Base-by-base conservation (phyloP, 805 yeast species). In the Monosporozyma aerobia region DNA sequence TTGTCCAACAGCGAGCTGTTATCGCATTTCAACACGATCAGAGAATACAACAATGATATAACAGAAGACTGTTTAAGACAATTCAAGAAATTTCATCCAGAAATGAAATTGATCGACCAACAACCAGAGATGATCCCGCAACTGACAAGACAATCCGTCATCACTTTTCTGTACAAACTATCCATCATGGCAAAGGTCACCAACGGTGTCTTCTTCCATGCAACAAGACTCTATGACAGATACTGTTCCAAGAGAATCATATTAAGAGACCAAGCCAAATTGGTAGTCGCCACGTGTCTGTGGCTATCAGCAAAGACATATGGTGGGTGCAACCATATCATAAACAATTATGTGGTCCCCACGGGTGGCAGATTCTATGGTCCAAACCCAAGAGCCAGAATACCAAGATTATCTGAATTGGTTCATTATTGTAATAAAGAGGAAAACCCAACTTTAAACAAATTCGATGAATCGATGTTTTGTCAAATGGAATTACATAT, bases 301-400 rank as follows among this genome's bases (percentile, higher is more conserved):
- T 92, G 97, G 97, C 78, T 92, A 35, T 88, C 96, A 2, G 83
- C 96, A 27, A 92, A 92, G 68, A 76, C 83, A 14, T 79, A 79
- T 62, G 88, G 88, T 48, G 88, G 88, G 40, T 82, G 84, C 67
- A 81, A 80, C 58, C 88, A 82, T 67, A 79, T 81, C 58, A 77
- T 80, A 51, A 80, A 80, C 63, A 72, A 75, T 54, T 65, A 72
- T 3, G 66, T 69, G 8, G 68, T 75, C 30, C 78, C 79, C 50
- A 68, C 76, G 13, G 87, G 87, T 41, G 85, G 85, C 5, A 73
- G 84, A 58, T 81, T 75, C 63, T 66, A 71, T 51, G 87, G 87
- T 10, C 87, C 88, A 39, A 88, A 88, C 54, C 82, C 82, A 63
- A 78, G 94, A 63, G 80, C 81, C 54, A 75, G 88, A 59, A 79